These are phyloP conservation scores for Cladobotryum mycophilum DNA, from an alignment of 2,329 filamentous ascomycete genomes.

Conservation along the genomic window DNA sequence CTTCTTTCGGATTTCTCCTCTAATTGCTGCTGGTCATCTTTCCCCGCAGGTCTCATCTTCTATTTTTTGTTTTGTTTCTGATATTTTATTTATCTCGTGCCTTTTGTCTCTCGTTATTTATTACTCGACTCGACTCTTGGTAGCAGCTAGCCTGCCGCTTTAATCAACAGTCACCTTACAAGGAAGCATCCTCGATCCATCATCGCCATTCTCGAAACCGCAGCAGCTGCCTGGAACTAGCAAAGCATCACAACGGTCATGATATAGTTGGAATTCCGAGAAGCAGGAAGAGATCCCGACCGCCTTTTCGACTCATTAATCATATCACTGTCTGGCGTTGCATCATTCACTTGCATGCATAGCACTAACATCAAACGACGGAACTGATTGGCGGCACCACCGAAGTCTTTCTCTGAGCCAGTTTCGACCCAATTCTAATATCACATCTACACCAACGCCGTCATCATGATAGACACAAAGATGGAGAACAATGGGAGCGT, in stretches of 20 bases:
- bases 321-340: neutral
- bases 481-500: constrained; percentile 39
- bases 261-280: neutral
- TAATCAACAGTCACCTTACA: no score
- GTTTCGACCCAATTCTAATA: neutral
- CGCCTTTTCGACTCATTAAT: neutral
- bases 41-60: constrained; percentile 9
- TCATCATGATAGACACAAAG: constrained; percentile 20
- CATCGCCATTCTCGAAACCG: neutral
- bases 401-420: constrained; percentile 1
- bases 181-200: no score
- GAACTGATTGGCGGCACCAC: neutral
- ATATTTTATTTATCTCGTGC: neutral
- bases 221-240: neutral
- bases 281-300: constrained; percentile 2
- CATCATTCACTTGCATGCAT: neutral
- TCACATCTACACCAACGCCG: neutral
- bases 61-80: neutral
- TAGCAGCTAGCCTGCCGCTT: no score
- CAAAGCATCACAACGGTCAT: constrained; percentile 4
- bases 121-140: neutral
- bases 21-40: constrained; percentile 8
- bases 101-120: neutral
- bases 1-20: constrained; percentile 3
- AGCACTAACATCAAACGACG: neutral